A percentile compares a stretch with the other conserved stretches of the same genome.
Evolutionary conservation across 2,329 filamentous ascomycete species (phyloP).

Genomic region (Pseudogymnoascus sp.): DNA sequence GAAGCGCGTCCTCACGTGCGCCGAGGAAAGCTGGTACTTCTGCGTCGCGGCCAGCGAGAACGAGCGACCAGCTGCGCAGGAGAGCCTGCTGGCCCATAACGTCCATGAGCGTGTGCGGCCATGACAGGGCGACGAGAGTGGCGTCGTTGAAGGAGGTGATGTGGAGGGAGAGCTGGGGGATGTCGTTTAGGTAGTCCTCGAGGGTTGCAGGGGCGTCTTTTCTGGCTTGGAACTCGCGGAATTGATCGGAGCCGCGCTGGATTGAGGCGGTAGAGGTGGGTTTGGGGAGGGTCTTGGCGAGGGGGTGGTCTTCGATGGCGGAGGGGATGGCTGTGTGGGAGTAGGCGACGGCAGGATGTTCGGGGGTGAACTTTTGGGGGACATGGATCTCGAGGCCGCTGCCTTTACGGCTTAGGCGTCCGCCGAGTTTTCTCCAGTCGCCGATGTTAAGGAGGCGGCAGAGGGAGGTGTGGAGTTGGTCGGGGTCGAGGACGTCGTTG

Average conservation of each 20-base stretch:
- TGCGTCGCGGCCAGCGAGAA: constrained; percentile 36
- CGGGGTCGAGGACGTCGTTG: constrained; percentile 36
- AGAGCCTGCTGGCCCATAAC: constrained; percentile 37
- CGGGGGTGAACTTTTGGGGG: constrained; percentile 29
- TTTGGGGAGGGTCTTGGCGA: constrained; percentile 33
- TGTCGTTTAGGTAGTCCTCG: constrained; percentile 34
- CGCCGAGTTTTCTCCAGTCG: constrained; percentile 40
- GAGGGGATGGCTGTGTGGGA: constrained; percentile 32
- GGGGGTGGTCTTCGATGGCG: constrained; percentile 35
- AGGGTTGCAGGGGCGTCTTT: constrained; percentile 26
- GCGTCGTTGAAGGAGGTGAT: constrained; percentile 42
- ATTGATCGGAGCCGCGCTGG: constrained; percentile 23
- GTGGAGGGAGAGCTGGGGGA: constrained; percentile 43
- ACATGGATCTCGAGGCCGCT: constrained; percentile 36
- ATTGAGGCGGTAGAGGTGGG: constrained; percentile 26
- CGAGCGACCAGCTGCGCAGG: constrained; percentile 39
- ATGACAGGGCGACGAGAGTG: constrained; percentile 40
- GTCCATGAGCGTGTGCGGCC: constrained; percentile 43
- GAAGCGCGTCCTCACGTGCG: constrained; percentile 32
- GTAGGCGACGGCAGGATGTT: constrained; percentile 36
- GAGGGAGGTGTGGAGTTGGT: constrained; percentile 32
- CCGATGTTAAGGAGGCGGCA: constrained; percentile 33
- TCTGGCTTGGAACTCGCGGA: constrained; percentile 22
- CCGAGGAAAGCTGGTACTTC: constrained; percentile 34
- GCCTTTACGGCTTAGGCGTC: constrained; percentile 31